Conservation (phyloP, 2,329 filamentous ascomycete species). For the Beauveria pseudobassiana region DNA sequence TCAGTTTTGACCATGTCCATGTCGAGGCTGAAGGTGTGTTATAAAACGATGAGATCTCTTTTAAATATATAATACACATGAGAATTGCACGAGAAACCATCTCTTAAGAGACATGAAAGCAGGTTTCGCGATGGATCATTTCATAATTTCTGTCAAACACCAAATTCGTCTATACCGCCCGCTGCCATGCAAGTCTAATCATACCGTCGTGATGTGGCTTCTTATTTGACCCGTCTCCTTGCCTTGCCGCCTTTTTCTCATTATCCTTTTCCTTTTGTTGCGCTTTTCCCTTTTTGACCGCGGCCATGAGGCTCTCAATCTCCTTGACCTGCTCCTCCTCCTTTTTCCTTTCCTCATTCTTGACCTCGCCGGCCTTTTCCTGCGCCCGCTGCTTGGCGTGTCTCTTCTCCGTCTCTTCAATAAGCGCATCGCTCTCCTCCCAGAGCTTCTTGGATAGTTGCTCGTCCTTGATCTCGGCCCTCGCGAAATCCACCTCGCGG, state of each 20-base stretch:
- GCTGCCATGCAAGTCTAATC: not conserved
- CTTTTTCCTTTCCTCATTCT: slow-evolving; percentile 28
- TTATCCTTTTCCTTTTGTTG: slow-evolving; percentile 19
- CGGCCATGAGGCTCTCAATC: slow-evolving; percentile 31
- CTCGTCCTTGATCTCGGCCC: slow-evolving; percentile 71
- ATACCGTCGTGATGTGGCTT: not conserved
- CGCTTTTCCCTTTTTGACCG: slow-evolving; percentile 37
- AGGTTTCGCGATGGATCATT: not conserved
- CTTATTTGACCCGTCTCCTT: slow-evolving; percentile 1
- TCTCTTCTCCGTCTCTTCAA: slow-evolving; percentile 75
- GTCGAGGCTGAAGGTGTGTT: too few relatives aligned
- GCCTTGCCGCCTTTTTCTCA: slow-evolving; percentile 3
- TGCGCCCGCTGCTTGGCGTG: slow-evolving; percentile 47
- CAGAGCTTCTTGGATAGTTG: slow-evolving; percentile 76
- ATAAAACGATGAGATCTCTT: too few relatives aligned
- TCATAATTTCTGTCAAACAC: not conserved
- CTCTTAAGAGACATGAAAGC: not conserved
- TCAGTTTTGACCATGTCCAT: too few relatives aligned
- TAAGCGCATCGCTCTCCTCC: slow-evolving; percentile 79
- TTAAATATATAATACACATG: too few relatives aligned
- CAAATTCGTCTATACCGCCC: not conserved
- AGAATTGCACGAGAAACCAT: not conserved
- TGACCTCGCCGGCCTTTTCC: slow-evolving; percentile 23
- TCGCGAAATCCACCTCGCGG: slow-evolving; percentile 61
- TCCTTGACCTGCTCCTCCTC: slow-evolving; percentile 26